Base-by-base conservation (phyloP, 108 stramenopile genomes). In the Cyclotella choctawhatcheeana region DNA sequence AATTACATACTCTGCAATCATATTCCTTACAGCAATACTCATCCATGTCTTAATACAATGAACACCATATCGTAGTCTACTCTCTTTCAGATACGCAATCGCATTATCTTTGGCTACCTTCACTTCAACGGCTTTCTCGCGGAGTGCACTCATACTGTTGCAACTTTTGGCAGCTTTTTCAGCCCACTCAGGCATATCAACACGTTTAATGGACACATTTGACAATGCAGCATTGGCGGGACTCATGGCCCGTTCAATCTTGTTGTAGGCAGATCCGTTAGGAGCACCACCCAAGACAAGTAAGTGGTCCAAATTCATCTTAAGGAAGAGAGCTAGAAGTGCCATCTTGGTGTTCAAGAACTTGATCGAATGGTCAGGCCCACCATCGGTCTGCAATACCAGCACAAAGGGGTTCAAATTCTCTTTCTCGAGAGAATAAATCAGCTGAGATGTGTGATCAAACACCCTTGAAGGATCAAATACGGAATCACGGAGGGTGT, bases 361-460 rank as follows among this genome's bases (percentile, higher is more conserved):
- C n/a, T 60, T 60, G 20, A 60, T 60, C 8, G 13, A 25, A 25
- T 60, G 58, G 22, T 60, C 58, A 16, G 37, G 35, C n/a, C 58
- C 58, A 13, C 58, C 58, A 60, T 60, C 58, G 5, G 58, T 60
- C 20, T 60, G 58, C 25, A 60, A 17, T 6, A 60, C 58, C 20
- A 60, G 17, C 58, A 60, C 58, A 60, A 40, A 37, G 29, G 58
- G 58, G 22, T 17, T 25, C 16, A 25, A 40, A 7, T 26, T n/a
- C 6, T 7, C 5, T 6, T 5, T n/a, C 17, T 40, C 16, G 13
- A 60, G 5, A 17, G 5, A 17, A 60, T 60, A 5, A 34, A 26
- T 18, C 35, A 60, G n/a, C n/a, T 60, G 58, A 5, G 58, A 6
- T 16, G 58, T 60, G n/a, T 60, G 58, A 60, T 60, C 58, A 40